Evolutionary conservation across 2,329 filamentous ascomycete species (phyloP), one percentile per base, ranked within the genome.

Genomic region (Lasiodiplodia hormozganensis): DNA sequence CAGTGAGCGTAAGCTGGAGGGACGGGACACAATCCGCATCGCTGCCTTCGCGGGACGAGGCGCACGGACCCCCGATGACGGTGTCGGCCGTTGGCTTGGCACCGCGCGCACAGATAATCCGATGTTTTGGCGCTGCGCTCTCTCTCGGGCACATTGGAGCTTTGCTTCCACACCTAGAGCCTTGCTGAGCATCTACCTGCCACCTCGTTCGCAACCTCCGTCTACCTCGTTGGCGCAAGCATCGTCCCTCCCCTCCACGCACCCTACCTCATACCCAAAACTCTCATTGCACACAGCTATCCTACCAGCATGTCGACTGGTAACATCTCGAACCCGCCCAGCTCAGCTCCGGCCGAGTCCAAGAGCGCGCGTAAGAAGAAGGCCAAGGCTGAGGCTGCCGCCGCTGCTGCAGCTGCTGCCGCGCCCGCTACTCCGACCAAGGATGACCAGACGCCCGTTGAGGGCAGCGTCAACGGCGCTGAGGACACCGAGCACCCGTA

Each of bases 401-500:
- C 72, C 36, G 73, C 74, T 64, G 71, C 76, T 43, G 72, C 74
- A 34, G 71, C 75, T 53, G 79, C 84, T 47, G 76, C 77, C 70
- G 75, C 75, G 70, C 70, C 76, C 5, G 70, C 57, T 23, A 68
- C 43, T 11, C 66, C 66, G 6, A 62, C 56, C 47, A 47, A 57
- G 38, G 67, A 64, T 56, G 52, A 40, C 28, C 36, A 43, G 51
- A 49, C 58, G 2, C 67, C 67, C n/a, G 28, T 51, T 28, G 67
- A 68, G 23, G 60, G 52, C 52, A 36, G 57, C n/a, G 51, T 83
- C 69, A 89, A 89, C 75, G 84, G 84, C 69, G 80, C 82, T 62
- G 89, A 92, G 68, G 88, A 88, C 70, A 76, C 79, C 71, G 94
- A 97, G 78, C 94, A 88, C 75, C 85, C 89, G 49, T 94, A 95